A percentile compares a stretch with the other conserved stretches of the same genome.
phyloP scores from a whole-genome alignment of 2,329 filamentous ascomycete genomes.

The Colletotrichum incanum region DNA sequence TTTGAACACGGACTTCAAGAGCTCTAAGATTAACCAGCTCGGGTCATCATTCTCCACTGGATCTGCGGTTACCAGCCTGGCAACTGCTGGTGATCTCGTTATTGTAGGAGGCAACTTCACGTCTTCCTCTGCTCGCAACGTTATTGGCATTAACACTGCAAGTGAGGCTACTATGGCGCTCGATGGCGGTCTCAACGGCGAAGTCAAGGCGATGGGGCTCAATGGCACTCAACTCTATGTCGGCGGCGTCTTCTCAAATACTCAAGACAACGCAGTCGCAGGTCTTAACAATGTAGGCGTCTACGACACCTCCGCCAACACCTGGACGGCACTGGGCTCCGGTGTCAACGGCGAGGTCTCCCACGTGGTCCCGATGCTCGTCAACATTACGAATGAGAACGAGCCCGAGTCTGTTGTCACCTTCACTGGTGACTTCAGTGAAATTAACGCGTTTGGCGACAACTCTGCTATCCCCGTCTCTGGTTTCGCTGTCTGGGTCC shows the following conservation, averaged over 20 bases:
- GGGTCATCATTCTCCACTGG: conserved; percentile 77
- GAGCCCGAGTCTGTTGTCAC: conserved; percentile 82
- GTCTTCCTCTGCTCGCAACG: conserved; percentile 77
- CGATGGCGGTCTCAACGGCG: conserved; percentile 83
- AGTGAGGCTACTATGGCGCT: conserved; percentile 73
- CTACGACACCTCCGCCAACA: conserved; percentile 78
- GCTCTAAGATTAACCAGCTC: conserved; percentile 83
- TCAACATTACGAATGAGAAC: conserved; percentile 81
- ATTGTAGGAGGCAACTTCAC: conserved; percentile 92
- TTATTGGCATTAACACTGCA: conserved; percentile 80
- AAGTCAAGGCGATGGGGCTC: conserved; percentile 80
- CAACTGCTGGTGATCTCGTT: conserved; percentile 73
- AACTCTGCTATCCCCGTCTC: conserved; percentile 74
- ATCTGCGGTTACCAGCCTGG: conserved; percentile 81
- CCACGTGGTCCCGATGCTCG: conserved; percentile 80
- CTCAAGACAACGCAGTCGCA: conserved; percentile 71
- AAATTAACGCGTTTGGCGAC: conserved; percentile 78
- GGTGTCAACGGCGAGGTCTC: conserved; percentile 87
- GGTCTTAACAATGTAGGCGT: conserved; percentile 83
- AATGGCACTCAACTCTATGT: conserved; percentile 81
- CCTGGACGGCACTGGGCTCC: conserved; percentile 85
- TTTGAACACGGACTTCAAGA: conserved; percentile 75
- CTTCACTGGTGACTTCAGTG: conserved; percentile 84
- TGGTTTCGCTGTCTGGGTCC: conserved; percentile 94
- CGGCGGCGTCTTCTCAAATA: conserved; percentile 88